Percentiles rank a stretch among this genome's conserved stretches.
phyloP scores from a whole-genome alignment of 805 yeast genomes.

The Priceomyces melissophilus region DNA sequence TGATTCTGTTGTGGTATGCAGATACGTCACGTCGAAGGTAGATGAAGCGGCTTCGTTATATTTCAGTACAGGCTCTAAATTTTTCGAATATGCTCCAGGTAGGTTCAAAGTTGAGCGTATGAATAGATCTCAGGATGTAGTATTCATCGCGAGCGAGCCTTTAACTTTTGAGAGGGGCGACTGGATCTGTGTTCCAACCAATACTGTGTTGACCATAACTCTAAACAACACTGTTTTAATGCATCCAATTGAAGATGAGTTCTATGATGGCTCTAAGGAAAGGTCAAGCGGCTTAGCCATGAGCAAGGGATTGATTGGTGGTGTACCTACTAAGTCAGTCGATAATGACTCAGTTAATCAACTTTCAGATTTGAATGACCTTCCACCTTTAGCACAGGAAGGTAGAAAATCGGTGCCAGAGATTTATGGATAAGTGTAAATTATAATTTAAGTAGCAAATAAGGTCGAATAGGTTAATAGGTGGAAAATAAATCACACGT shows the following conservation, averaged over 20 bases:
- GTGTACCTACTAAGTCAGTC: constrained; percentile 62
- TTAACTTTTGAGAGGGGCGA: constrained; percentile 94
- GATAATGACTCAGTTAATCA: constrained; percentile 14
- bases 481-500: no score
- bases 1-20: constrained; percentile 72
- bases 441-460: no score
- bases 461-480: no score
- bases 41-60: constrained; percentile 97
- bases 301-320: constrained; percentile 89
- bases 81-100: constrained; percentile 87
- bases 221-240: constrained; percentile 77
- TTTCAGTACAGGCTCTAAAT: constrained; percentile 89
- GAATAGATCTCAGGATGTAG: constrained; percentile 88
- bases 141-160: constrained; percentile 97
- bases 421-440: no score
- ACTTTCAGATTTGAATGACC: constrained; percentile 8
- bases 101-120: constrained; percentile 91
- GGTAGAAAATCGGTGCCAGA: constrained; percentile 22
- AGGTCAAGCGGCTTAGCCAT: constrained; percentile 83
- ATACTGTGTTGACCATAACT: constrained; percentile 76
- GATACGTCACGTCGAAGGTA: constrained; percentile 83
- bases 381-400: constrained; percentile 37
- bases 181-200: constrained; percentile 96
- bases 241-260: constrained; percentile 91
- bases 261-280: constrained; percentile 60